Evolutionary conservation across 2,329 filamentous ascomycete genomes (phyloP), one percentile per base, ranked within the genome.

Genomic region (Xylaria sp.): DNA sequence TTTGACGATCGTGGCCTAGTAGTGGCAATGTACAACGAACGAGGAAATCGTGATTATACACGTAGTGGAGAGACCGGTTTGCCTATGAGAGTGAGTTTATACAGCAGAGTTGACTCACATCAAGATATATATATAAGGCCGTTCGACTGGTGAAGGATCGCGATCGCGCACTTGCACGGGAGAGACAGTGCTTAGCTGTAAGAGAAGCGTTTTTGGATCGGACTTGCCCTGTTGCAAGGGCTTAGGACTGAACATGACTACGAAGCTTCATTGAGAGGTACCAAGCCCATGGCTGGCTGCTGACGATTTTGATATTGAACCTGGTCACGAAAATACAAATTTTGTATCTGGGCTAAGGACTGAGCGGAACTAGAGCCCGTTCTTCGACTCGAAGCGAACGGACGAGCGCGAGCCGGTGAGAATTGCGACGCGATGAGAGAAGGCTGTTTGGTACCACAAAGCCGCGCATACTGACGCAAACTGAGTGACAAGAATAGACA

Each of bases 21-120:
- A 50, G 69, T 64, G 30, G 60, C 66, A 27, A 64, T 39, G 21
- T 30, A 66, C 6, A 24, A 66, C 54, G 24, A 48, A 66, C 47
- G 17, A 57, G 66, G 63, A 64, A 67, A 48, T 24, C 19, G 30
- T 64, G 66, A 66, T 71, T 69, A 63, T 65, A 58, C 61, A 60
- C 36, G 57, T 21, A 55, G 36, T 45, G 42, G 51, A 61, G 45
- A 64, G 34, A 50, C 45, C 39, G 30, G 7, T 7, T 54, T 51
- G 58, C 24, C 27, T 30, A 39, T 51, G 24, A 61, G 7, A 60
- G n/a, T 32, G 11, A 34, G 17, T 2, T 30, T 36, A 24, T 19
- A 32, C 8, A 47, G 50, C 12, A 57, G 30, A 53, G 42, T 21
- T 47, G 27, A 56, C 19, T 27, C 27, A 36, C 32, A 53, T 47